Evolutionary conservation across 257 asterid species (phyloP).

Genomic region (Anisodus tanguticus): DNA sequence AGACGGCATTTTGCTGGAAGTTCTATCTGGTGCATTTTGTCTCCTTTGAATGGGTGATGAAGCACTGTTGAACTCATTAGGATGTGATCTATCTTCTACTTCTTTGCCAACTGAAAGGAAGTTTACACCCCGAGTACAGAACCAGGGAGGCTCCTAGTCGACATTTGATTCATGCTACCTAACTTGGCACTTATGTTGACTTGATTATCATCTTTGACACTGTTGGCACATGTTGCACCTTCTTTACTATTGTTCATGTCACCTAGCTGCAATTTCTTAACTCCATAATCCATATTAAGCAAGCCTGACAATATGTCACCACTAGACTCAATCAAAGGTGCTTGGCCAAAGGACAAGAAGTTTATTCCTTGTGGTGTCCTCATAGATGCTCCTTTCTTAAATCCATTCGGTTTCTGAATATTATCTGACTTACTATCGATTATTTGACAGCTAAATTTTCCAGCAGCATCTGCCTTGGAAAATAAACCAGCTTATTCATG

Average conservation of each 20-base stretch:
- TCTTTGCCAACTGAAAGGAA: constrained; percentile 41
- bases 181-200: constrained; percentile 35
- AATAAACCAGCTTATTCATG: constrained; percentile 47
- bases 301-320: constrained; percentile 41
- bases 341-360: constrained; percentile 74
- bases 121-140: constrained; percentile 41
- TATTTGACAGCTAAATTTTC: constrained; percentile 34
- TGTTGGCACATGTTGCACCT: constrained; percentile 32
- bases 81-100: constrained; percentile 31
- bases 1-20: constrained; percentile 34
- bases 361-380: constrained; percentile 72
- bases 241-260: constrained; percentile 34
- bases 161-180: constrained; percentile 25
- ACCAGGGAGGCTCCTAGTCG: constrained; percentile 31
- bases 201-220: constrained; percentile 36
- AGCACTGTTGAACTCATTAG: constrained; percentile 34
- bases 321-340: constrained; percentile 49
- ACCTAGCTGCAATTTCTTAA: constrained; percentile 40
- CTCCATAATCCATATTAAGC: constrained; percentile 36
- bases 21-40: constrained; percentile 31
- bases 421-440: constrained; percentile 34
- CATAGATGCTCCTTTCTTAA: constrained; percentile 39
- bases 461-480: constrained; percentile 36
- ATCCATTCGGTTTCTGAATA: constrained; percentile 39
- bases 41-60: constrained; percentile 36